Base-by-base conservation (phyloP, 495 filamentous ascomycete species). In the Monascus purpureus region DNA sequence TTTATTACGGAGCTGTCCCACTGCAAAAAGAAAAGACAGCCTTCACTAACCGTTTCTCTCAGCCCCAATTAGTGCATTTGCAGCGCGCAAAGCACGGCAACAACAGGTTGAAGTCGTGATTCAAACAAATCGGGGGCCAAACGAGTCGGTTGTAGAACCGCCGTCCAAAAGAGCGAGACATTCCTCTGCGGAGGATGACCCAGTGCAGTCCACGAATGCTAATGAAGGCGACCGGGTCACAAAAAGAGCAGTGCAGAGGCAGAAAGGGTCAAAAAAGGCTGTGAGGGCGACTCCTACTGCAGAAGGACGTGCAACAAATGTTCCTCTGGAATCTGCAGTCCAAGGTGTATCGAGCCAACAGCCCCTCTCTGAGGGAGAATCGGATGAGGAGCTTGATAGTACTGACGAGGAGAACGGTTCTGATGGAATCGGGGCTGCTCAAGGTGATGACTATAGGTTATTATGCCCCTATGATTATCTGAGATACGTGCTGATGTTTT, bases 41-140 rank as follows among this genome's bases (percentile, higher is more conserved):
- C 9, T 22, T 4, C 4, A 4, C 32, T 42, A n/a, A 35, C 29
- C 35, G 22, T 26, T 22, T 26, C 28, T 36, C 35, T 13, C 40
- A 57, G 58, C 45, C 31, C 58, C 57, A n/a, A 43, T 63, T 32
- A 65, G 61, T 39, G 61, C 61, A 17, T 34, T 65, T 33, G 61
- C 61, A 12, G 61, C 61, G 34, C 61, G 59, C 46, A 63, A 48
- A 55, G 61, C 61, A 51, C 59, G 59, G 30, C 49, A 57, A 40
- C 59, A 63, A 32, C 51, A 54, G 39, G 43, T 45, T 25, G 56
- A 55, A 25, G 39, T 17, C 25, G 39, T 32, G 11, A 28, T 37
- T 2, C 18, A 37, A 13, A 15, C 49, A 14, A 45, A 45, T 19
- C 38, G 40, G 18, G 32, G 44, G 11, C 29, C 41, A 3, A 33